These are phyloP conservation scores for Mycotypha africana DNA, from an alignment of 371 early-diverging fungal species.

Conservation along the genomic window DNA sequence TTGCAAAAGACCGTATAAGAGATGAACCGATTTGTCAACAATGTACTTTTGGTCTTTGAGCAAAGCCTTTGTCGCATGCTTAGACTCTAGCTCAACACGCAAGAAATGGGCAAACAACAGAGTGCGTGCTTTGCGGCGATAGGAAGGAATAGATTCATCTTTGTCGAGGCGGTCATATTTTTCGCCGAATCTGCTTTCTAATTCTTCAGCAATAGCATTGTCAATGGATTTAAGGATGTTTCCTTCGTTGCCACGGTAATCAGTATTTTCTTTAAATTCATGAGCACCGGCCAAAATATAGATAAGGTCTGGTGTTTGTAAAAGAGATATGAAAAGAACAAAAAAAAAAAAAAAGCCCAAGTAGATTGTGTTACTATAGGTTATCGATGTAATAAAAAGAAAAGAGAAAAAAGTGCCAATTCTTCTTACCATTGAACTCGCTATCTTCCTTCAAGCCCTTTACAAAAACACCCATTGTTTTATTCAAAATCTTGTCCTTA, in stretches of 20 bases:
- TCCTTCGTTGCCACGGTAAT: constrained; percentile 48
- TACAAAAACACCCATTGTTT: constrained; percentile 88
- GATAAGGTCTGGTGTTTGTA: constrained; percentile 41
- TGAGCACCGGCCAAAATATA: constrained; percentile 63
- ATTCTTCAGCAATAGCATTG: constrained; percentile 48
- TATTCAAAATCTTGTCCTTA: constrained; percentile 82
- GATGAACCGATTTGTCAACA: constrained; percentile 62
- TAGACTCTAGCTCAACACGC: constrained; percentile 53
- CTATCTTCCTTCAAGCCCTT: constrained; percentile 80
- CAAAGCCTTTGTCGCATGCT: constrained; percentile 5
- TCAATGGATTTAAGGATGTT: constrained; percentile 44
- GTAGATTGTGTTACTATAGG: no score
- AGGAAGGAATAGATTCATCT: constrained; percentile 26
- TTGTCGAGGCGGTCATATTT: constrained; percentile 38
- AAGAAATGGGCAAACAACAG: constrained; percentile 84
- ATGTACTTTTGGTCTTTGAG: constrained; percentile 66
- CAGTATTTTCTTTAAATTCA: constrained; percentile 66
- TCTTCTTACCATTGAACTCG: constrained; percentile 30
- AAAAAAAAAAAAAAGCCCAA: no score
- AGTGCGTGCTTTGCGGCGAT: constrained; percentile 69
- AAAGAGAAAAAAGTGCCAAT: not conserved
- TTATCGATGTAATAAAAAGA: not conserved
- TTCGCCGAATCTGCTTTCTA: constrained; percentile 56
- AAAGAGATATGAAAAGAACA: no score
- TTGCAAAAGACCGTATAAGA: constrained; percentile 81